A percentile compares a stretch with the other conserved stretches of the same genome.
Evolutionary conservation across 169 alveolate genomes (phyloP).

Genomic region (Fabrea salina): DNA sequence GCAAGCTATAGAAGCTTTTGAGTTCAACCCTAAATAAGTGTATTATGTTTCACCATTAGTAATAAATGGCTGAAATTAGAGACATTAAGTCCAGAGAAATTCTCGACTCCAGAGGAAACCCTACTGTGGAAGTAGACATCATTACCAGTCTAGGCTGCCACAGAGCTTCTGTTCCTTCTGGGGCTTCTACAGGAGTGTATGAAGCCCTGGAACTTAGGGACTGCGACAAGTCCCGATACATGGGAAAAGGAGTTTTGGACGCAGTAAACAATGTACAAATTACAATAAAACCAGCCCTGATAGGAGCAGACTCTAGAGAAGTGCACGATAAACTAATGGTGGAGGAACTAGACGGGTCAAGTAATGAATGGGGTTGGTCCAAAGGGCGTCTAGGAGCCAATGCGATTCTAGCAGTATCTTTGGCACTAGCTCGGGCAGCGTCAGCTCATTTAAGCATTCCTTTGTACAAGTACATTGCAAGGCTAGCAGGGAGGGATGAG

Average conservation of each 20-base stretch:
- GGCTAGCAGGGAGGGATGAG: slow-evolving; percentile 92
- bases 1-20: background rate
- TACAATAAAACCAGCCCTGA: slow-evolving; percentile 90
- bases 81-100: slow-evolving; percentile 38
- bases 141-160: slow-evolving; percentile 90
- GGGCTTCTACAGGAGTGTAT: slow-evolving; percentile 99
- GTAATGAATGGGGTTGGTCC: slow-evolving; percentile 98
- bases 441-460: slow-evolving; percentile 96
- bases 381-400: slow-evolving; percentile 98
- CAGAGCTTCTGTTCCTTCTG: slow-evolving; percentile 99
- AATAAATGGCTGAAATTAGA: slow-evolving; percentile 27
- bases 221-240: slow-evolving; percentile 91
- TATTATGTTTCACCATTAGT: too few species aligned
- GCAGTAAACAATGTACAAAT: slow-evolving; percentile 96
- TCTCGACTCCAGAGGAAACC: slow-evolving; percentile 98
- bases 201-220: slow-evolving; percentile 99
- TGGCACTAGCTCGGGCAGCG: slow-evolving; percentile 99
- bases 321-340: slow-evolving; percentile 92
- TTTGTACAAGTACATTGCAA: slow-evolving; percentile 94
- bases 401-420: slow-evolving; percentile 97
- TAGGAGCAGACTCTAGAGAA: slow-evolving; percentile 88
- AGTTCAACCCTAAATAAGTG: too few species aligned
- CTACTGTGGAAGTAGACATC: slow-evolving; percentile 96
- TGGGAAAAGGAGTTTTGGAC: slow-evolving; percentile 97
- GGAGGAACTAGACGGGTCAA: slow-evolving; percentile 95